Evolutionary conservation across 2,329 filamentous ascomycete genomes (phyloP).

Genomic region (Metarhizium rileyi): DNA sequence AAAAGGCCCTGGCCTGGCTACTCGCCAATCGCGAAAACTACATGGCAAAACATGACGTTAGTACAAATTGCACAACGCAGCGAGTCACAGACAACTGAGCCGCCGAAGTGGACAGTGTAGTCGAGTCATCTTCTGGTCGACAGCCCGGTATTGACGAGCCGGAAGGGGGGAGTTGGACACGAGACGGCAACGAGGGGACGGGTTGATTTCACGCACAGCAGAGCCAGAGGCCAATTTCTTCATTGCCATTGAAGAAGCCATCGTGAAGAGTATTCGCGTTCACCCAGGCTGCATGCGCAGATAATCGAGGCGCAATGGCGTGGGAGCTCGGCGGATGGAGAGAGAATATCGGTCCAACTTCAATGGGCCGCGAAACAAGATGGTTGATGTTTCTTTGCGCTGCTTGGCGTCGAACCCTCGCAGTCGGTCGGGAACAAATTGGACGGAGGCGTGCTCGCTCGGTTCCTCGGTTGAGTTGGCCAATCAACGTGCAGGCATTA

Average conservation of each 20-base stretch:
- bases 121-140: neutral
- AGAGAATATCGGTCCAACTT: constrained; percentile 13
- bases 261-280: constrained; percentile 26
- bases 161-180: neutral
- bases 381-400: constrained; percentile 17
- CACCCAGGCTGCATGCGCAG: constrained; percentile 23
- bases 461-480: constrained; percentile 25
- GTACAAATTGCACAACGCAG: neutral
- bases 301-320: constrained; percentile 6
- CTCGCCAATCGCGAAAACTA: constrained; percentile 56
- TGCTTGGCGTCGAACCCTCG: constrained; percentile 5
- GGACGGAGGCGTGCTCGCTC: constrained; percentile 16
- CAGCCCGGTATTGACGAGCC: constrained; percentile 1
- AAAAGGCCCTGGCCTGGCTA: constrained; percentile 68
- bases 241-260: constrained; percentile 56
- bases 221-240: constrained; percentile 48
- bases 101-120: neutral
- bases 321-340: neutral
- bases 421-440: constrained; percentile 11
- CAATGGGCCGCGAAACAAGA: constrained; percentile 6
- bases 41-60: neutral
- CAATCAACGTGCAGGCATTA: constrained; percentile 20
- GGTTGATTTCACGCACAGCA: constrained; percentile 36
- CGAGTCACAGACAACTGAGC: neutral
- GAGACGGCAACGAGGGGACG: constrained; percentile 5